A percentile compares a stretch with the other conserved stretches of the same genome.
Evolutionary conservation across 1,284 basidiomycete genomes (phyloP).

Genomic region (Naganishia sp.): DNA sequence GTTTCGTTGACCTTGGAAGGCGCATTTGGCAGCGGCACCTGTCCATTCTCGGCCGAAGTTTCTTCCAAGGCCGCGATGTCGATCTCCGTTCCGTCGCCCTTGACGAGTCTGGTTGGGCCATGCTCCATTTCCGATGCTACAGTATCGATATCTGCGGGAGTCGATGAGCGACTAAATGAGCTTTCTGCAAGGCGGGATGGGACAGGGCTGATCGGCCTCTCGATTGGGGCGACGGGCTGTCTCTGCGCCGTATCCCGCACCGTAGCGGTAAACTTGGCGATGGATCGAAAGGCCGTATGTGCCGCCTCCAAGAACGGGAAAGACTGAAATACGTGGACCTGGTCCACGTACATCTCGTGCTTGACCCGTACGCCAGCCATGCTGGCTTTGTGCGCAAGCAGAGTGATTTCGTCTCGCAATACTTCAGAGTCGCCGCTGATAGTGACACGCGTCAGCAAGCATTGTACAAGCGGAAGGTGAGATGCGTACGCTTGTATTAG

Average conservation of each 20-base stretch:
- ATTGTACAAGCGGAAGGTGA: background rate
- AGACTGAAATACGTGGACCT: conserved; percentile 86
- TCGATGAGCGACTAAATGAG: background rate
- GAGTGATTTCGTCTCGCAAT: conserved; percentile 83
- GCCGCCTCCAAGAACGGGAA: conserved; percentile 78
- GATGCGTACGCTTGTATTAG: conserved; percentile 70
- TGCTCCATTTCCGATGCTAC: conserved; percentile 30
- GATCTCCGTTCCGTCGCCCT: conserved; percentile 33
- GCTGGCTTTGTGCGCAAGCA: conserved; percentile 92
- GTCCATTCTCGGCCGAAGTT: background rate
- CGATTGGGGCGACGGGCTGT: background rate
- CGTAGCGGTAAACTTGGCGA: conserved; percentile 70
- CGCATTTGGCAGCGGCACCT: background rate
- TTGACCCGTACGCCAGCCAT: conserved; percentile 82
- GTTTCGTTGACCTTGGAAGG: background rate
- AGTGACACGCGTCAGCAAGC: background rate
- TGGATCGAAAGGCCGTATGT: conserved; percentile 71
- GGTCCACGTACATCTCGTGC: conserved; percentile 92
- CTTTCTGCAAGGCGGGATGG: background rate
- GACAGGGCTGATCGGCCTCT: background rate
- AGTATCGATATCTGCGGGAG: conserved; percentile 27
- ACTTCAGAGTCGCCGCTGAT: conserved; percentile 82
- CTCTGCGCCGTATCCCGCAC: conserved; percentile 42
- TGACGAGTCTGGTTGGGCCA: conserved; percentile 30
- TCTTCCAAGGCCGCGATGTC: conserved; percentile 16